A percentile compares a stretch with the other conserved stretches of the same genome.
Conservation (phyloP, 129 eudicot genomes). For the Saussurea involucrata region DNA sequence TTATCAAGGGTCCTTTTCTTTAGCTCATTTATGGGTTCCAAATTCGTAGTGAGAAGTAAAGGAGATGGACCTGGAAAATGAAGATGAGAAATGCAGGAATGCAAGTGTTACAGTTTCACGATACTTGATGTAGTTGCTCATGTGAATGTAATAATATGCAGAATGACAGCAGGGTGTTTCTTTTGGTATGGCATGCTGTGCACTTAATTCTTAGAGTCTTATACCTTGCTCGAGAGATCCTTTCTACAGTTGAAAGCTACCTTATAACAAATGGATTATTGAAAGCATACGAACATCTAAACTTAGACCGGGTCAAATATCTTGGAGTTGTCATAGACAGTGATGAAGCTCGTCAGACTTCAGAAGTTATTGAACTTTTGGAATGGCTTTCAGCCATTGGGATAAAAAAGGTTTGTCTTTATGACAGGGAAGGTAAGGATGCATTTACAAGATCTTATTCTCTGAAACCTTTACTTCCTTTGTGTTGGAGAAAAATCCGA, state of each 20-base stretch:
- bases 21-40: neutral
- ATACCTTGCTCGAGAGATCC: slow-evolving; percentile 37
- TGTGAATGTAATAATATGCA: slow-evolving; percentile 31
- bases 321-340: slow-evolving; percentile 83
- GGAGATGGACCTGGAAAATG: neutral
- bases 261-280: slow-evolving; percentile 52
- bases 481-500: neutral
- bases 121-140: slow-evolving; percentile 7
- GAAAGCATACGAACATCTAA: slow-evolving; percentile 40
- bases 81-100: neutral
- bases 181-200: slow-evolving; percentile 48
- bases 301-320: slow-evolving; percentile 54
- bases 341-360: slow-evolving; percentile 66
- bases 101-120: neutral
- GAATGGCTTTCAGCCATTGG: slow-evolving; percentile 69
- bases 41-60: neutral
- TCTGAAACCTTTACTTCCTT: neutral
- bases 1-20: neutral
- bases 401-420: slow-evolving; percentile 65
- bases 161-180: slow-evolving; percentile 39
- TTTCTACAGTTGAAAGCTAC: slow-evolving; percentile 55
- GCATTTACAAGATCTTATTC: neutral
- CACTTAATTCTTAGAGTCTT: slow-evolving; percentile 52
- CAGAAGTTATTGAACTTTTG: slow-evolving; percentile 60
- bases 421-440: slow-evolving; percentile 70